These are phyloP conservation scores for Tolypocladium guangdongense DNA, from an alignment of 2,329 filamentous ascomycete genomes.

Conservation along the genomic window DNA sequence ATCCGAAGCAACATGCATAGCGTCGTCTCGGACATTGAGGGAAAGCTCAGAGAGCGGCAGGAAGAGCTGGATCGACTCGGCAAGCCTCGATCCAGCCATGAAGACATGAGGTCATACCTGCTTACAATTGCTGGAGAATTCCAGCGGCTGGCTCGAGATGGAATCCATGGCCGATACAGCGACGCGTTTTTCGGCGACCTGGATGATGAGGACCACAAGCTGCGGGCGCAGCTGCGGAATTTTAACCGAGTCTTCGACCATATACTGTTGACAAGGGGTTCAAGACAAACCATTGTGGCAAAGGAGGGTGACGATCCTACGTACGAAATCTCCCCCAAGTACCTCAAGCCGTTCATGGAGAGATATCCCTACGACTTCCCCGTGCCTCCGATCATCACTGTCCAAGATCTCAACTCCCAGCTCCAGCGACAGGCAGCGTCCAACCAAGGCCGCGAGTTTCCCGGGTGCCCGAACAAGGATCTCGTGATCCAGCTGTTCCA, in stretches of 20 bases:
- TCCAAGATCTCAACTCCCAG: constrained; percentile 9
- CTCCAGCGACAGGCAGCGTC: constrained; percentile 20
- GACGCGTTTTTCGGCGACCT: constrained; percentile 25
- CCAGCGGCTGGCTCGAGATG: constrained; percentile 17
- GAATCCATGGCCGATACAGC: constrained; percentile 16
- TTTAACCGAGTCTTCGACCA: constrained; percentile 19
- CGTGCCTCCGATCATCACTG: constrained; percentile 12
- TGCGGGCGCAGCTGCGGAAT: constrained; percentile 19
- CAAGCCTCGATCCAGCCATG: constrained; percentile 6
- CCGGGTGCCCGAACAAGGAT: constrained; percentile 23
- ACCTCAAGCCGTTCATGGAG: constrained; percentile 16
- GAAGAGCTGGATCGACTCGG: constrained; percentile 11
- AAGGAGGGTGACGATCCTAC: not conserved
- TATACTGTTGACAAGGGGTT: constrained; percentile 14
- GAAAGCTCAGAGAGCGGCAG: constrained; percentile 9
- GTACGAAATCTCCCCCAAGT: constrained; percentile 8
- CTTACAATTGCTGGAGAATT: constrained; percentile 25
- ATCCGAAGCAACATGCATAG: constrained; percentile 15
- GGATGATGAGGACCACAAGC: constrained; percentile 9
- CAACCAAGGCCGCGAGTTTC: constrained; percentile 30
- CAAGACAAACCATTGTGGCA: constrained; percentile 7
- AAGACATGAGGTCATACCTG: constrained; percentile 21
- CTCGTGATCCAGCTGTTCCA: constrained; percentile 29
- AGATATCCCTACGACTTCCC: constrained; percentile 9
- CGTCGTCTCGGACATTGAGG: constrained; percentile 16